Evolutionary conservation across 2,329 filamentous ascomycete genomes (phyloP).

Genomic region (Neonectria faginata): DNA sequence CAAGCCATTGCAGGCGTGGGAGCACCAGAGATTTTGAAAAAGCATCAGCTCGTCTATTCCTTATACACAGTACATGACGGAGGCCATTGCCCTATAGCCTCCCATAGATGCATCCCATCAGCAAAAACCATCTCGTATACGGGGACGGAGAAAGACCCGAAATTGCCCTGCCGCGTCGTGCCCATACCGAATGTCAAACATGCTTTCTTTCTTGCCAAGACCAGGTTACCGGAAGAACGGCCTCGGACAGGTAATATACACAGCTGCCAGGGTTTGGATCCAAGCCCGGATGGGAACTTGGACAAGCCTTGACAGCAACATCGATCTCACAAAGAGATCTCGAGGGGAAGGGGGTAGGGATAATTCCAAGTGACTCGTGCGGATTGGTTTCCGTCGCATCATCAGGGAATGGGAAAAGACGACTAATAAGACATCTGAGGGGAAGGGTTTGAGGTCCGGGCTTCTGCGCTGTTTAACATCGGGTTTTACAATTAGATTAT

Average conservation of each 20-base stretch:
- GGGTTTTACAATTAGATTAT: conserved; percentile 46
- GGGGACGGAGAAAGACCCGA: conserved; percentile 17
- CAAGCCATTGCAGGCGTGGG: not conserved
- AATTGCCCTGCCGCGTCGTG: conserved; percentile 20
- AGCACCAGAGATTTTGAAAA: conserved; percentile 11
- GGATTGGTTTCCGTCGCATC: conserved; percentile 33
- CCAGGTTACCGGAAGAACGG: conserved; percentile 32
- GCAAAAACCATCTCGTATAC: conserved; percentile 32
- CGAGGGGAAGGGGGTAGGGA: conserved; percentile 22
- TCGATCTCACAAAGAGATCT: conserved; percentile 22
- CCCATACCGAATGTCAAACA: conserved; percentile 33
- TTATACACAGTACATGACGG: conserved; percentile 49
- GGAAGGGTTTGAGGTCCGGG: conserved; percentile 36
- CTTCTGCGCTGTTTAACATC: conserved; percentile 41
- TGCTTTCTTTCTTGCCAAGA: conserved; percentile 31
- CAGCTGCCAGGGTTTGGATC: conserved; percentile 31
- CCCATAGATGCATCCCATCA: conserved; percentile 42
- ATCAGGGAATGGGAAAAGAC: conserved; percentile 37
- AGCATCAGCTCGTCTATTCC: conserved; percentile 48
- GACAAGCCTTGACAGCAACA: conserved; percentile 9
- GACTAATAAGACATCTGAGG: conserved; percentile 49
- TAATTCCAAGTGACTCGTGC: conserved; percentile 25
- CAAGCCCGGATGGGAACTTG: conserved; percentile 11
- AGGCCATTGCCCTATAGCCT: conserved; percentile 37
- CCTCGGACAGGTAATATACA: conserved; percentile 46